These are phyloP conservation scores for Hansfordia pulvinata DNA, from an alignment of 2,329 filamentous ascomycete genomes.

Conservation along the genomic window DNA sequence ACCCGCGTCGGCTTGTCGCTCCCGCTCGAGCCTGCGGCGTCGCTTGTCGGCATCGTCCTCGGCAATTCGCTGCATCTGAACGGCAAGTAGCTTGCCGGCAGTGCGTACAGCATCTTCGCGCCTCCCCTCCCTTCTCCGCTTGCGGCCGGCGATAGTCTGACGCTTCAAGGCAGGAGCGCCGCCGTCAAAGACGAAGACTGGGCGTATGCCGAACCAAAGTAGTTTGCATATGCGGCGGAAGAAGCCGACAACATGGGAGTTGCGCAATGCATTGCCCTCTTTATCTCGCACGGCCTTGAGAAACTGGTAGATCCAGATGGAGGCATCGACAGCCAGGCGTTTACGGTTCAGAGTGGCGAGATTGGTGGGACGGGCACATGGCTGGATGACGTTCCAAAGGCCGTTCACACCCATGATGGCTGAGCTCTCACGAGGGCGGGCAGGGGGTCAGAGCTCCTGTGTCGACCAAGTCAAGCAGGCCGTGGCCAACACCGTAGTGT, in stretches of 20 bases:
- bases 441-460: too few species aligned
- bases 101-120: conserved; percentile 88
- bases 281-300: conserved; percentile 97
- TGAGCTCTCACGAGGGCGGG: conserved; percentile 1
- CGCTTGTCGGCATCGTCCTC: conserved; percentile 70
- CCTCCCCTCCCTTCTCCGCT: conserved; percentile 70
- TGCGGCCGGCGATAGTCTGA: conserved; percentile 72
- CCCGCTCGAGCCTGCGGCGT: conserved; percentile 30
- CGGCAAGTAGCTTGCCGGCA: conserved; percentile 77
- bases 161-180: conserved; percentile 84
- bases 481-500: too few species aligned
- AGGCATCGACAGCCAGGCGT: conserved; percentile 91
- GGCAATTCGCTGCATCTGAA: conserved; percentile 84
- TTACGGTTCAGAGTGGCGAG: conserved; percentile 93
- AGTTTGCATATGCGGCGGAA: conserved; percentile 97
- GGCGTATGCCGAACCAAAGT: conserved; percentile 89
- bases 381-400: conserved; percentile 92
- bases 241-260: conserved; percentile 93
- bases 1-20: conserved; percentile 25
- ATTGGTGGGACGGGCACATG: conserved; percentile 89
- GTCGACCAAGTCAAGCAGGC: too few species aligned
- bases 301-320: conserved; percentile 99
- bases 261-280: conserved; percentile 90
- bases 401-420: conserved; percentile 85
- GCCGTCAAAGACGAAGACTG: conserved; percentile 96